Percentiles rank a stretch among this genome's conserved stretches.
These are phyloP conservation scores for Colletotrichum spaethianum DNA, from an alignment of 2,329 filamentous ascomycete species.

Conservation along the genomic window DNA sequence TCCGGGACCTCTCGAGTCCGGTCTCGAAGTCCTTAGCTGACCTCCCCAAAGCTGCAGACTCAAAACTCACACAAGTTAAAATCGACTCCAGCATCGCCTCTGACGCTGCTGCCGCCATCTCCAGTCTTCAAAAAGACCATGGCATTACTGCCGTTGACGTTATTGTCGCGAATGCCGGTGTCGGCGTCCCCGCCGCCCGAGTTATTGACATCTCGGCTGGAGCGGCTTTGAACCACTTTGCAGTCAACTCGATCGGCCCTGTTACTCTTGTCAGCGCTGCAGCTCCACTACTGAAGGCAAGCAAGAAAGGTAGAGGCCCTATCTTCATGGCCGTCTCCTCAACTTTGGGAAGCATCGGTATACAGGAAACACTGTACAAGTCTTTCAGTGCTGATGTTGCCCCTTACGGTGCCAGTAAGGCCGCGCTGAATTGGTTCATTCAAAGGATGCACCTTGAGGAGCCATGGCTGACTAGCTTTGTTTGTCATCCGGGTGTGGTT, in stretches of 20 bases:
- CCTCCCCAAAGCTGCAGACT: conserved; percentile 53
- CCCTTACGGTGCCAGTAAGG: conserved; percentile 20
- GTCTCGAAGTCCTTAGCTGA: conserved; percentile 47
- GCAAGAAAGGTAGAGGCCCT: conserved; percentile 4
- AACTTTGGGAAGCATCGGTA: conserved; percentile 43
- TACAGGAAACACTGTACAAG: background rate
- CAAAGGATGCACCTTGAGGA: conserved; percentile 44
- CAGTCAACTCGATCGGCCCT: conserved; percentile 51
- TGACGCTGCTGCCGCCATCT: conserved; percentile 50
- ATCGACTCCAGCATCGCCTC: conserved; percentile 54
- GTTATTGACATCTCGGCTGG: conserved; percentile 49
- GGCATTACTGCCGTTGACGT: conserved; percentile 61
- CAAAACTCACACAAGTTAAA: conserved; percentile 57
- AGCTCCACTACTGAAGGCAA: conserved; percentile 45
- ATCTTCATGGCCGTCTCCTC: conserved; percentile 47
- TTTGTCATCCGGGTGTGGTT: conserved; percentile 21
- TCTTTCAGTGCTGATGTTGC: background rate
- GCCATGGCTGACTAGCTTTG: conserved; percentile 43
- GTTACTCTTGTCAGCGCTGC: conserved; percentile 42
- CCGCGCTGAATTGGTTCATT: conserved; percentile 41
- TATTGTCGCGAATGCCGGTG: conserved; percentile 67
- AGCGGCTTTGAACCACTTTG: conserved; percentile 50
- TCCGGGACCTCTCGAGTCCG: conserved; percentile 49
- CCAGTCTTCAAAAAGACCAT: conserved; percentile 46
- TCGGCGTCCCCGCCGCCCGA: conserved; percentile 35